phyloP scores from a whole-genome alignment of 2,329 filamentous ascomycete species.

The Exophiala phaeomuriformis region DNA sequence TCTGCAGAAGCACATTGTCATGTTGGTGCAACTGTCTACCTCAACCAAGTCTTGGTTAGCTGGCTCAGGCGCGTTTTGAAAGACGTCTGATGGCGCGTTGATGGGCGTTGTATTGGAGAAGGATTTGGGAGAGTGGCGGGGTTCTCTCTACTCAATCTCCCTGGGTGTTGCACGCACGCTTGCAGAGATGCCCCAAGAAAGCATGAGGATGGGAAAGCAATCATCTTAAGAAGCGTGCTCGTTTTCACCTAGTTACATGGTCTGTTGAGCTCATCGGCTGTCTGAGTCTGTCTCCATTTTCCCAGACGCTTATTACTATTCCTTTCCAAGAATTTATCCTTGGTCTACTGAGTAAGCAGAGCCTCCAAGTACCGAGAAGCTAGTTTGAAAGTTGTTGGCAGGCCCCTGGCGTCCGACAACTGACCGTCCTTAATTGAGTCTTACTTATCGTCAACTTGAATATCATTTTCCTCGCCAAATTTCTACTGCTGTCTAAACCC shows the following conservation, averaged over 20 bases:
- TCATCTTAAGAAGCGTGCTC: no score
- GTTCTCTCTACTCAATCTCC: no score
- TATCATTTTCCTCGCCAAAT: background rate
- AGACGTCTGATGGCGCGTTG: background rate
- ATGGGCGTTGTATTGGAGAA: background rate
- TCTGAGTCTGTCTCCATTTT: no score
- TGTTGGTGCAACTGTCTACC: constrained; percentile 19
- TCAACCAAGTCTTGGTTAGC: constrained; percentile 8
- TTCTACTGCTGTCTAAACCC: background rate
- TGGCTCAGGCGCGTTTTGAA: constrained; percentile 4
- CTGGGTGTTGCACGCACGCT: no score
- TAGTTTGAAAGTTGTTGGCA: background rate
- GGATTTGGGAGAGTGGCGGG: no score
- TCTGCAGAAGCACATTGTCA: constrained; percentile 27
- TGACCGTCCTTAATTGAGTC: background rate
- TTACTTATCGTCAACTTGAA: background rate
- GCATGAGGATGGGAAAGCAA: no score
- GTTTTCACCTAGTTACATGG: no score
- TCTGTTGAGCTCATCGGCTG: no score
- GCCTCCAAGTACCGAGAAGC: background rate
- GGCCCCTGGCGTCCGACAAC: no score
- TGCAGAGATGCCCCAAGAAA: no score
- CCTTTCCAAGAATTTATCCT: no score
- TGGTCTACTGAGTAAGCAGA: background rate
- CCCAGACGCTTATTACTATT: no score